Evolutionary conservation across 1,284 basidiomycete species (phyloP).

Genomic region (Vanrija sp.): DNA sequence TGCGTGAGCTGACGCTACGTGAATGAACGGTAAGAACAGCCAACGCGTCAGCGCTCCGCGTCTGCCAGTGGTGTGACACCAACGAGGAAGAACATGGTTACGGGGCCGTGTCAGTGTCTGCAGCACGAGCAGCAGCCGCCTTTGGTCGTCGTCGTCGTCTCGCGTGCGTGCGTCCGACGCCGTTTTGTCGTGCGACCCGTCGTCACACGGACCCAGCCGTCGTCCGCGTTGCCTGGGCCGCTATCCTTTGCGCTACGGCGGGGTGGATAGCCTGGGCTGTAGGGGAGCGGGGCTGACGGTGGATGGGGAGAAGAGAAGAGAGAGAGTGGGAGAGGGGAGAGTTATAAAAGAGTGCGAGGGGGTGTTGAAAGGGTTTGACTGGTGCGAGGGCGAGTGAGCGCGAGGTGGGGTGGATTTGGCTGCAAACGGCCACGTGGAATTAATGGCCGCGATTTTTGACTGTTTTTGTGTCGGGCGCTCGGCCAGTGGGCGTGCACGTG

Average conservation of each 20-base stretch:
- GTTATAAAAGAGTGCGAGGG: slow-evolving; percentile 2
- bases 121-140: background rate
- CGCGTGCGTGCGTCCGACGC: background rate
- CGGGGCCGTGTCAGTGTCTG: slow-evolving; percentile 3
- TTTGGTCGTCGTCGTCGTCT: background rate
- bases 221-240: too few species aligned
- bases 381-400: background rate
- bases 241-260: too few species aligned
- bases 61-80: slow-evolving; percentile 21
- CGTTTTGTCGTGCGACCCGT: background rate
- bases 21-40: slow-evolving; percentile 9
- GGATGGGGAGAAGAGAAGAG: too few species aligned
- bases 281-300: too few species aligned
- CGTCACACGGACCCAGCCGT: too few species aligned
- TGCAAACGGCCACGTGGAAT: background rate
- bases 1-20: slow-evolving; percentile 86
- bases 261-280: too few species aligned
- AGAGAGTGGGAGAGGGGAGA: background rate
- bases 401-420: background rate
- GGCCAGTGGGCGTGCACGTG: too few species aligned
- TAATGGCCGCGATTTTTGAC: too few species aligned
- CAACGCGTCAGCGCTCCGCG: slow-evolving; percentile 25
- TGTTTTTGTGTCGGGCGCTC: too few species aligned
- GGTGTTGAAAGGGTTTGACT: too few species aligned
- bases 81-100: slow-evolving; percentile 48